Conservation (phyloP, 164 flowering plant genomes). For the Akebia trifoliata region DNA sequence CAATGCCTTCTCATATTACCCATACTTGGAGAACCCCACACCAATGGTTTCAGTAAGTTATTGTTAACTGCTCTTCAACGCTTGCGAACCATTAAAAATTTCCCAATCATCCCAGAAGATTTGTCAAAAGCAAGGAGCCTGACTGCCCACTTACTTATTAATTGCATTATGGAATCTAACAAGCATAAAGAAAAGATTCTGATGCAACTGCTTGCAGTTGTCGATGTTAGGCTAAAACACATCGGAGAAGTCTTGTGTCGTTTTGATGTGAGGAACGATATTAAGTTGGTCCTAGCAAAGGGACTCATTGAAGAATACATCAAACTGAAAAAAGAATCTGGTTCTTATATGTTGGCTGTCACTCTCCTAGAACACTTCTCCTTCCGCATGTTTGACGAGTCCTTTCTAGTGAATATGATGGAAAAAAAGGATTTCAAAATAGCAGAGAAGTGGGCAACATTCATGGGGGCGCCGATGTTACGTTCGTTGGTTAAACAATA, state of each 20-base stretch:
- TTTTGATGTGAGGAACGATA: constrained; percentile 24
- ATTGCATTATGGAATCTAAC: constrained; percentile 35
- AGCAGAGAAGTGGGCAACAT: constrained; percentile 95
- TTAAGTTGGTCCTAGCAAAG: constrained; percentile 33
- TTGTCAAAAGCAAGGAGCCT: constrained; percentile 34
- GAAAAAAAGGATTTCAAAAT: constrained; percentile 53
- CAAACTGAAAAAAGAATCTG: constrained; percentile 42
- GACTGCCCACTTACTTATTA: constrained; percentile 61
- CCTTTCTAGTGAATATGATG: constrained; percentile 61
- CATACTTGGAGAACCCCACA: too few species aligned
- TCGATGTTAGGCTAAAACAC: constrained; percentile 46
- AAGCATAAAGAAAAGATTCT: constrained; percentile 54
- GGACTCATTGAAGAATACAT: constrained; percentile 51
- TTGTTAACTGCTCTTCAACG: too few species aligned
- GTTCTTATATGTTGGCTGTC: constrained; percentile 68
- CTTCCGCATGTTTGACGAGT: constrained; percentile 50
- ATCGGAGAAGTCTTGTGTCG: constrained; percentile 43
- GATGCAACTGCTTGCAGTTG: constrained; percentile 58
- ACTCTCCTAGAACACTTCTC: constrained; percentile 64
- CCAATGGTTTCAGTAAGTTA: too few species aligned
- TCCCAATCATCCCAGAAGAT: too few species aligned
- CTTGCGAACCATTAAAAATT: too few species aligned
- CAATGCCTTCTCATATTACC: too few species aligned
- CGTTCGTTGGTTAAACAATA: constrained; percentile 59
- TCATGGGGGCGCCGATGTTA: constrained; percentile 79